Evolutionary conservation across 192 early-diverging fungal species (phyloP).

Genomic region (Gonapodya prolifera): DNA sequence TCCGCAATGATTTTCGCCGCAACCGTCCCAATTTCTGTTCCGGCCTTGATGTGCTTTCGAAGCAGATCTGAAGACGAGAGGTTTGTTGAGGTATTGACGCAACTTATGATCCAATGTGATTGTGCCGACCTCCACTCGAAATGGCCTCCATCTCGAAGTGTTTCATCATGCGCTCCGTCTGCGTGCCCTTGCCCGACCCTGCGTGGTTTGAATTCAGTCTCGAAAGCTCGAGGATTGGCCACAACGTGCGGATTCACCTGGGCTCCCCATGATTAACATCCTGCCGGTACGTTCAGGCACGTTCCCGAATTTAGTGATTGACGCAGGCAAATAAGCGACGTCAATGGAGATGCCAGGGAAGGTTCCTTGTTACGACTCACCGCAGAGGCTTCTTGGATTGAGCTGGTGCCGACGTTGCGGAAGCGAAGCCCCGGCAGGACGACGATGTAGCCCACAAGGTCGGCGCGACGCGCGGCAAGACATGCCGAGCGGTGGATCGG

Average conservation of each 20-base stretch:
- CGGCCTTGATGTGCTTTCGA: constrained; percentile 62
- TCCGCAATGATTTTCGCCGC: constrained; percentile 33
- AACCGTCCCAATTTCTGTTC: constrained; percentile 42
- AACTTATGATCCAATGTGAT: constrained; percentile 45
- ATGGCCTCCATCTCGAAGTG: constrained; percentile 40
- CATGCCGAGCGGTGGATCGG: too few relatives aligned
- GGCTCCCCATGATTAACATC: background rate
- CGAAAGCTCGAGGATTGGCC: too few relatives aligned
- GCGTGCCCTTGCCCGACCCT: constrained; percentile 86
- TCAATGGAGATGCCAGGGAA: background rate
- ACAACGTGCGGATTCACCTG: background rate
- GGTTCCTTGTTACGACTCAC: background rate
- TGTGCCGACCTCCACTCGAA: constrained; percentile 46
- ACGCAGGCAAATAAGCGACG: too few relatives aligned
- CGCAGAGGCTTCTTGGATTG: background rate
- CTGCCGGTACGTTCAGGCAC: background rate
- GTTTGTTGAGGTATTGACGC: constrained; percentile 38
- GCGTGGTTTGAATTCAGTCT: background rate
- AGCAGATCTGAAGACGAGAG: constrained; percentile 84
- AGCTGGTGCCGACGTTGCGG: too few relatives aligned
- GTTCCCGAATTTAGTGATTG: too few relatives aligned
- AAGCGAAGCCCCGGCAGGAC: too few relatives aligned
- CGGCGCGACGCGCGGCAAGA: too few relatives aligned
- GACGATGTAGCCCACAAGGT: too few relatives aligned
- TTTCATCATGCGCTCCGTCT: constrained; percentile 58